These are phyloP conservation scores for Oryza australiensis DNA, from an alignment of 176 grass and related monocot species.

Conservation along the genomic window DNA sequence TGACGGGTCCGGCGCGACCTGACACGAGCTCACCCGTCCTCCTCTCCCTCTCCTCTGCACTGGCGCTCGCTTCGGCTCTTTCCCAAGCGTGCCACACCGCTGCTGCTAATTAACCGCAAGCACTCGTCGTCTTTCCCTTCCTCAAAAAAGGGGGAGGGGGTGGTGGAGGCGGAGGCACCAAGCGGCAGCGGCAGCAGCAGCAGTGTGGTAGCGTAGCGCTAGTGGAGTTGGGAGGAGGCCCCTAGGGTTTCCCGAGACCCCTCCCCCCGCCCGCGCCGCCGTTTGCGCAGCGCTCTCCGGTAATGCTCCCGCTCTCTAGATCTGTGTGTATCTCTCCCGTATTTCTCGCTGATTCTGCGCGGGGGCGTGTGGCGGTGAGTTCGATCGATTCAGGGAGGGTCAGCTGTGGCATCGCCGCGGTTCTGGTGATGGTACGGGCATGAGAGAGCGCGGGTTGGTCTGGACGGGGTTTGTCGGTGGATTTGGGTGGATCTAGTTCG, in stretches of 20 bases:
- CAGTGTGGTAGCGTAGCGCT: background rate
- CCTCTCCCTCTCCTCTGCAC: background rate
- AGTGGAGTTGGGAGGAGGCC: background rate
- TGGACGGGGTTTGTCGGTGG: background rate
- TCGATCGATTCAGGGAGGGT: background rate
- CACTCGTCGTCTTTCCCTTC: conserved; percentile 44
- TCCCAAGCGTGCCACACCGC: conserved; percentile 28
- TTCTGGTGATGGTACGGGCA: background rate
- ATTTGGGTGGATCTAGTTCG: conserved; percentile 32
- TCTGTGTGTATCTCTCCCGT: background rate
- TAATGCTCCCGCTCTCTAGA: conserved; percentile 30
- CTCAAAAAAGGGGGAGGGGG: conserved; percentile 38
- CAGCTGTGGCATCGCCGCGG: background rate
- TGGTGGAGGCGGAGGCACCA: conserved; percentile 20
- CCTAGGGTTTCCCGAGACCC: conserved; percentile 21
- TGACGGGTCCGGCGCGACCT: background rate
- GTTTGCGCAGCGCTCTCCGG: background rate
- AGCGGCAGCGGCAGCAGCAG: background rate
- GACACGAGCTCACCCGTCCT: conserved; percentile 31
- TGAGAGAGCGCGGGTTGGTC: background rate
- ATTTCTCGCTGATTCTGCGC: background rate
- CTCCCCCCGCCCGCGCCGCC: conserved; percentile 5
- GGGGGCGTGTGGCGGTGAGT: background rate
- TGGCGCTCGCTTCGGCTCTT: conserved; percentile 39
- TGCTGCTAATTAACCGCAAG: conserved; percentile 50